Evolutionary conservation across 1,139 yeast genomes (phyloP).

Genomic region (Blastobotrys apis): DNA sequence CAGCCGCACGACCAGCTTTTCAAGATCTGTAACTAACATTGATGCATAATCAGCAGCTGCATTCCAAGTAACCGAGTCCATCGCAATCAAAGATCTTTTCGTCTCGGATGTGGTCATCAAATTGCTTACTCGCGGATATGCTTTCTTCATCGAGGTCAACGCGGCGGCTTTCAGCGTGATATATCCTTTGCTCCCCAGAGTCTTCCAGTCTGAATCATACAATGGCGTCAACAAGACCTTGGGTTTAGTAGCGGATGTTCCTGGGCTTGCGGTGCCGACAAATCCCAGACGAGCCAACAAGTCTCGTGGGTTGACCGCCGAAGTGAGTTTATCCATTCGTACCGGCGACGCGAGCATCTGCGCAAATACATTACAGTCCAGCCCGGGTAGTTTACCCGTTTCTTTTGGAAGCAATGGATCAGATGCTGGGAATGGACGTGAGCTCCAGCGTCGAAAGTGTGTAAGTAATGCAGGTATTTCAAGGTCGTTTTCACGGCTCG

Average conservation of each 20-base stretch:
- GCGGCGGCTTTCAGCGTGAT: conserved; percentile 13
- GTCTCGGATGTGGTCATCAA: background rate
- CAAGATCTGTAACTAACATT: conserved; percentile 5
- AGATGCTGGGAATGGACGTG: background rate
- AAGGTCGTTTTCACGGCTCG: background rate
- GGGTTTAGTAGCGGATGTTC: background rate
- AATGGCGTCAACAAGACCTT: conserved; percentile 12
- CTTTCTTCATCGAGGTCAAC: conserved; percentile 7
- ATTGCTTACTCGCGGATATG: background rate
- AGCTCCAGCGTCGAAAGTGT: conserved; percentile 24
- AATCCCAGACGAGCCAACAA: conserved; percentile 29
- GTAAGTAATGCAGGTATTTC: conserved; percentile 20
- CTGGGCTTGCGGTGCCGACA: conserved; percentile 11
- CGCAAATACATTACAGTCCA: conserved; percentile 28
- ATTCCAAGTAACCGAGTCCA: background rate
- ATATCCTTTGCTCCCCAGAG: conserved; percentile 16
- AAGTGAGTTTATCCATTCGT: conserved; percentile 28
- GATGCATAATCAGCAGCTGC: background rate
- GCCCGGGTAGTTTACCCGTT: conserved; percentile 8
- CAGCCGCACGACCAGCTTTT: background rate
- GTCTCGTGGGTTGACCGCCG: conserved; percentile 28
- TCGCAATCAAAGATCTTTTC: background rate
- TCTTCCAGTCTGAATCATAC: background rate
- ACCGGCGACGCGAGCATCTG: conserved; percentile 31
- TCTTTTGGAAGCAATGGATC: background rate